These are phyloP conservation scores for Salmacisia buchloeana DNA, from an alignment of 1,284 basidiomycete genomes.

Conservation along the genomic window DNA sequence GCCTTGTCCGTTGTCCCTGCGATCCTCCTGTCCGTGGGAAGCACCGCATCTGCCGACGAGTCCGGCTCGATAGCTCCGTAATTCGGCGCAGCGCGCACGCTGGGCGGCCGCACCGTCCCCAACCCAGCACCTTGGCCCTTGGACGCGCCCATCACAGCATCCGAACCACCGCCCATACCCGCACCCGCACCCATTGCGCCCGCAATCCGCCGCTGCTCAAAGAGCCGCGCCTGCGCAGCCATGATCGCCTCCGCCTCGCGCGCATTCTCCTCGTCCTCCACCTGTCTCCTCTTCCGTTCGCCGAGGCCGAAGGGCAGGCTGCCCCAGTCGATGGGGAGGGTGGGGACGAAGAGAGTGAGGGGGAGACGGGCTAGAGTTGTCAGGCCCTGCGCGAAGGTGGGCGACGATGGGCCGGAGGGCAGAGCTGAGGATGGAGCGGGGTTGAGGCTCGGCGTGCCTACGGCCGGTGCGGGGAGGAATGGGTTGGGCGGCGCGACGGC, in stretches of 20 bases:
- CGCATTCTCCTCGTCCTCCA: conserved; percentile 10
- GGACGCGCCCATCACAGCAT: neutral
- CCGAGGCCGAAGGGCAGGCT: neutral
- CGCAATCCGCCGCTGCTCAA: neutral
- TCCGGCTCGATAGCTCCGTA: neutral
- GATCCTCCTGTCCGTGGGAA: neutral
- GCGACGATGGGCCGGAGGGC: neutral
- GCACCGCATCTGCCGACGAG: neutral
- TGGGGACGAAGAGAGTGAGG: neutral
- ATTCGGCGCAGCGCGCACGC: neutral
- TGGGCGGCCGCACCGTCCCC: neutral
- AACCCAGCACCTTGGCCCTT: neutral
- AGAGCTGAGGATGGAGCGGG: neutral
- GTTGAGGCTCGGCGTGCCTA: conserved; percentile 6
- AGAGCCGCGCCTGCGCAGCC: conserved; percentile 6
- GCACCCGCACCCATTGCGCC: neutral
- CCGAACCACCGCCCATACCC: neutral
- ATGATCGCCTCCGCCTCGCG: conserved; percentile 10
- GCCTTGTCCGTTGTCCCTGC: neutral
- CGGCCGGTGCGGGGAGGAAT: too few species aligned
- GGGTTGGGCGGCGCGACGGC: too few species aligned
- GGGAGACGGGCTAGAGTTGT: neutral
- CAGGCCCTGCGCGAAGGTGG: neutral
- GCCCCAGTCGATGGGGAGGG: conserved; percentile 1
- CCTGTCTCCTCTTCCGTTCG: conserved; percentile 1